Conservation (phyloP, 1,284 basidiomycete species). For the Takashimella tepidaria region DNA sequence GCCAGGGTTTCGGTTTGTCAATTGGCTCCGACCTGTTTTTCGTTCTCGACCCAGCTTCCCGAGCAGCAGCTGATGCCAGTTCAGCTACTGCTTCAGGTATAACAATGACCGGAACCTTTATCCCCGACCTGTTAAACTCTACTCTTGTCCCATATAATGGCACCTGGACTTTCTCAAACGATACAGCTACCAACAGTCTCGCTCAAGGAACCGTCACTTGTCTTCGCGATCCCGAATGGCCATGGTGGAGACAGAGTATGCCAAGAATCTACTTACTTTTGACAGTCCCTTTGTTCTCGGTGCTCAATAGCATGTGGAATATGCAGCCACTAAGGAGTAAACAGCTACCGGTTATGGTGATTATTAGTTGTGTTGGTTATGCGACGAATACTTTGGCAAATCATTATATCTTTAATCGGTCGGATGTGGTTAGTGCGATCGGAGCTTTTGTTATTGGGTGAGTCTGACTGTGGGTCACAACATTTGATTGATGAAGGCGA, state of each 20-base stretch:
- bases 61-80: slow-evolving; percentile 55
- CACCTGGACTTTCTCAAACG: slow-evolving; percentile 68
- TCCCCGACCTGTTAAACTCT: slow-evolving; percentile 58
- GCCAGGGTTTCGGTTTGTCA: slow-evolving; percentile 74
- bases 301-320: slow-evolving; percentile 67
- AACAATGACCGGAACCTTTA: slow-evolving; percentile 62
- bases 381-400: slow-evolving; percentile 72
- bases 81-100: slow-evolving; percentile 53
- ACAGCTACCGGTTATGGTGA: slow-evolving; percentile 74
- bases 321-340: slow-evolving; percentile 65
- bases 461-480: slow-evolving; percentile 1
- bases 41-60: slow-evolving; percentile 62
- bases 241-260: slow-evolving; percentile 75
- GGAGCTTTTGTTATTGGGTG: slow-evolving; percentile 75
- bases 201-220: slow-evolving; percentile 53
- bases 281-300: slow-evolving; percentile 76
- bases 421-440: slow-evolving; percentile 74
- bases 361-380: slow-evolving; percentile 75
- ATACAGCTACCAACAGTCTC: slow-evolving; percentile 37
- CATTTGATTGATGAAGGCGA: neutral
- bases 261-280: slow-evolving; percentile 69
- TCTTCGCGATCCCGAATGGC: slow-evolving; percentile 58
- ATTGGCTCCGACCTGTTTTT: slow-evolving; percentile 82
- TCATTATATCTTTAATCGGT: slow-evolving; percentile 75
- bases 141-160: slow-evolving; percentile 56